Evolutionary conservation across 2,329 filamentous ascomycete genomes (phyloP).

Genomic region (Ophiostoma pallidulum): DNA sequence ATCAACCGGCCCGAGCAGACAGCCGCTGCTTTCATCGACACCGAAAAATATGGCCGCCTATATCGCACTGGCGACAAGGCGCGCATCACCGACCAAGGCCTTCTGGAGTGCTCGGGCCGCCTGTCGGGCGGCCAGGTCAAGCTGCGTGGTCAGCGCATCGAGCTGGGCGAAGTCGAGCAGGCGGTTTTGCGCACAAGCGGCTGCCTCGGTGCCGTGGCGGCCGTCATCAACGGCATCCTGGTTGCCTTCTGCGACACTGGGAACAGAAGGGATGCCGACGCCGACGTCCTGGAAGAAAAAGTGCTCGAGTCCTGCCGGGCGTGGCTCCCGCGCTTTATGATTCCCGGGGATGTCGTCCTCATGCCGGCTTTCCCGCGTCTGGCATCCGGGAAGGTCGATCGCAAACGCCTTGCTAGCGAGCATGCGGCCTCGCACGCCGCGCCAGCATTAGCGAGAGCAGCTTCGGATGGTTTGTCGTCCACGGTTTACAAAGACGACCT

Average conservation of each 20-base stretch:
- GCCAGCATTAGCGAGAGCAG: too few relatives aligned
- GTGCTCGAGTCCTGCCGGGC: slow-evolving; percentile 53
- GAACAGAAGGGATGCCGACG: slow-evolving; percentile 19
- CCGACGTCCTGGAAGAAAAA: slow-evolving; percentile 26
- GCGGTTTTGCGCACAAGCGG: slow-evolving; percentile 51
- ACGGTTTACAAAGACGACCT: slow-evolving; percentile 21
- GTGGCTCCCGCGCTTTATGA: slow-evolving; percentile 78
- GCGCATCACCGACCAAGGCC: slow-evolving; percentile 54
- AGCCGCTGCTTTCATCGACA: slow-evolving; percentile 57
- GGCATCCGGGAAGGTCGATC: slow-evolving; percentile 76
- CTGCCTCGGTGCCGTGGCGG: slow-evolving; percentile 57
- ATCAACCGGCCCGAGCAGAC: slow-evolving; percentile 75
- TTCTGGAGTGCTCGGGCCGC: slow-evolving; percentile 74
- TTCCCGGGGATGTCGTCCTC: slow-evolving; percentile 63
- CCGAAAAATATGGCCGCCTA: slow-evolving; percentile 51
- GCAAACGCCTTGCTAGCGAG: slow-evolving; percentile 48
- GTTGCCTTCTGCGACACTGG: slow-evolving; percentile 58
- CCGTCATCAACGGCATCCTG: slow-evolving; percentile 58
- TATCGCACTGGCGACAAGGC: slow-evolving; percentile 86
- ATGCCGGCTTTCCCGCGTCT: slow-evolving; percentile 60
- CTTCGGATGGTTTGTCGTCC: slow-evolving; percentile 3
- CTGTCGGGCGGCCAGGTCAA: slow-evolving; percentile 78
- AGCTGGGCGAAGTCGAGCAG: slow-evolving; percentile 70
- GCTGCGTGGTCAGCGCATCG: slow-evolving; percentile 71
- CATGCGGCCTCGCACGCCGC: slow-evolving; percentile 34